Percentiles rank a stretch among this genome's conserved stretches.
These are phyloP conservation scores for Graphilbum sp. DNA, from an alignment of 2,329 filamentous ascomycete species.

Conservation along the genomic window DNA sequence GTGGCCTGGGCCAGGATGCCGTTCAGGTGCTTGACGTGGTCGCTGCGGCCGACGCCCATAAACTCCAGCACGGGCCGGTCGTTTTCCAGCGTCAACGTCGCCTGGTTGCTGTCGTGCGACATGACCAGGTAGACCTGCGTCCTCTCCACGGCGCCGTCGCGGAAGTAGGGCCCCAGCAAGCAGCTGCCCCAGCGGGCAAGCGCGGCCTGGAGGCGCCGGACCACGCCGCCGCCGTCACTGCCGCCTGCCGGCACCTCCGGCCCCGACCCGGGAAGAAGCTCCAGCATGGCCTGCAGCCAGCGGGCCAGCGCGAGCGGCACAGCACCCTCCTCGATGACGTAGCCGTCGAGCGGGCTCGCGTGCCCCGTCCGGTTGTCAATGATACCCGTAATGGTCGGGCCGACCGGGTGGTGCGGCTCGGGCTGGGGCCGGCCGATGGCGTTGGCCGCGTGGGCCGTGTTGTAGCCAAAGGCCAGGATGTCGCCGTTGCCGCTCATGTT, in stretches of 20 bases:
- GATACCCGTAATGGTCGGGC: constrained; percentile 45
- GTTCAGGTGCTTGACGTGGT: constrained; percentile 37
- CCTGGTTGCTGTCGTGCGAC: constrained; percentile 50
- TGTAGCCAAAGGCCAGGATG: constrained; percentile 48
- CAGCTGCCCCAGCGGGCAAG: constrained; percentile 33
- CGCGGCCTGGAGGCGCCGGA: constrained; percentile 26
- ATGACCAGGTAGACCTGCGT: constrained; percentile 51
- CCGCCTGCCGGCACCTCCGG: constrained; percentile 15
- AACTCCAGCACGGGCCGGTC: constrained; percentile 45
- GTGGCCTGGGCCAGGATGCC: constrained; percentile 36
- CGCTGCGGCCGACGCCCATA: constrained; percentile 37
- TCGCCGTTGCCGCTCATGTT: constrained; percentile 53
- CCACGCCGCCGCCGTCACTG: constrained; percentile 20
- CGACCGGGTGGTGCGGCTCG: constrained; percentile 33
- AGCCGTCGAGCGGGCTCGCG: constrained; percentile 40
- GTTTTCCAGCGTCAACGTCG: constrained; percentile 38
- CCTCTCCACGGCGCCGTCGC: constrained; percentile 36
- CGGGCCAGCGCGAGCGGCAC: constrained; percentile 39
- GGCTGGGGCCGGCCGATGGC: constrained; percentile 35
- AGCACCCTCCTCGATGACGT: constrained; percentile 47
- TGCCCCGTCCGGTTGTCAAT: constrained; percentile 40
- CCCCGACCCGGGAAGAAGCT: constrained; percentile 31
- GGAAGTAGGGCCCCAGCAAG: constrained; percentile 41
- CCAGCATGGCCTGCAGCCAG: constrained; percentile 40
- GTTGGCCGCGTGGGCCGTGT: constrained; percentile 39